Evolutionary conservation across 2,329 filamentous ascomycete genomes (phyloP), one percentile per base, ranked within the genome.

Genomic region (Aspergillus ochraceus): DNA sequence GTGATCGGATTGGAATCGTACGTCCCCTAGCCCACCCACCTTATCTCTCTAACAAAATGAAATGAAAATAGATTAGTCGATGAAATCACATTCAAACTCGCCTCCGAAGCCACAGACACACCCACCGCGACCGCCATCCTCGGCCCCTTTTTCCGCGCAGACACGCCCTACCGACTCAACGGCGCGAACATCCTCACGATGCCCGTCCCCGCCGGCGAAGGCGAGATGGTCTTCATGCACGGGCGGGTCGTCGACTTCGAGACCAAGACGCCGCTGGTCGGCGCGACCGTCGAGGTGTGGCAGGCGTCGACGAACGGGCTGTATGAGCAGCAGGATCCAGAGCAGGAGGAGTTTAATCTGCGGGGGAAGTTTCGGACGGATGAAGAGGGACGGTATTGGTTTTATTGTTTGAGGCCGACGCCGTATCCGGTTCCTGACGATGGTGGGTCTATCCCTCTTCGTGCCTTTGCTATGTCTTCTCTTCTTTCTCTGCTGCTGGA

Each of bases 111-210:
- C 14, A 70, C 78, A 14, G 81, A 83, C 45, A 80, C 80, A 0
- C 81, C 87, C 11, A 95, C 91, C 5, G 85, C 90, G 2, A 90
- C 90, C 4, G 87, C 91, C 46, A 92, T 96, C 65, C 84, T 96
- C 0, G 92, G 92, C 0, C 92, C 92, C 1, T 96, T 96, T 79
- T 96, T 90, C 85, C 84, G 90, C 6, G 83, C 86, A 49, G 84
- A 92, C 66, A 86, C 91, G 0, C 91, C 91, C 5, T 77, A 84
- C 59, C 84, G 88, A 51, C 77, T 86, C n/a, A 90, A 90, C 70
- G 91, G 90, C 53, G 84, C 82, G 50, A 87, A 81, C 67, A 91
- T 95, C 63, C 77, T 82, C 62, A 80, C 79, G 63, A 83, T 84
- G 6, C 72, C 70, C 29, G 76, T 80, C 4, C 68, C 78, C 3